A percentile compares a stretch with the other conserved stretches of the same genome.
These are phyloP conservation scores for Tolypocladium cylindrosporum DNA, from an alignment of 2,329 filamentous ascomycete species.

Conservation along the genomic window DNA sequence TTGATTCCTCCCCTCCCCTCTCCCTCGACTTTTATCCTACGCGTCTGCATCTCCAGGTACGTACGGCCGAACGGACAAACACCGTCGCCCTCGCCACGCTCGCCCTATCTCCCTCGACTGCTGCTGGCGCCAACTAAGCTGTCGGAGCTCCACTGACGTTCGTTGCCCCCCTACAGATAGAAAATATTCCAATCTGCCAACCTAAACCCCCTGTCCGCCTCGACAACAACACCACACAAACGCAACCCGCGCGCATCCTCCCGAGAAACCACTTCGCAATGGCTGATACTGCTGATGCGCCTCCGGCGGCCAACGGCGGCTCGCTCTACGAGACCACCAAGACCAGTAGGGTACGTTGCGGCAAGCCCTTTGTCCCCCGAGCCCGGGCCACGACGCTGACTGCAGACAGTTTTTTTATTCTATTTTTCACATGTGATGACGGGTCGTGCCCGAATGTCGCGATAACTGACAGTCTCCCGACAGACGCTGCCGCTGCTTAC, in stretches of 20 bases:
- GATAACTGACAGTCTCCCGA: slow-evolving; percentile 19
- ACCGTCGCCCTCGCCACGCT: background rate
- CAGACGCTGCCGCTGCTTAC: slow-evolving; percentile 40
- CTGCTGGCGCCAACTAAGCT: background rate
- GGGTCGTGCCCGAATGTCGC: background rate
- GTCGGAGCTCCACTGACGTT: background rate
- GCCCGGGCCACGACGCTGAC: slow-evolving; percentile 7
- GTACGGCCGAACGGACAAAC: background rate
- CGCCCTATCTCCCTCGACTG: background rate
- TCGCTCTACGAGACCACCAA: slow-evolving; percentile 36
- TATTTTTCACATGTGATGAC: slow-evolving; percentile 3
- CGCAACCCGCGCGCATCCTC: background rate
- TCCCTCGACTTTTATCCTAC: background rate
- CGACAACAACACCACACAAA: background rate
- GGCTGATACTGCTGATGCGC: slow-evolving; percentile 20
- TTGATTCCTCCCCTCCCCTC: background rate
- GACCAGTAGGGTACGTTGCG: slow-evolving; percentile 40
- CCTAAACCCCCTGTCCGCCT: slow-evolving; percentile 1
- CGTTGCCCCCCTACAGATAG: slow-evolving; percentile 4
- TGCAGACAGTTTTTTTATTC: slow-evolving; percentile 6
- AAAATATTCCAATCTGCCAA: slow-evolving; percentile 4
- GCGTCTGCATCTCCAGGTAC: background rate
- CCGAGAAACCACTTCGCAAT: slow-evolving; percentile 5
- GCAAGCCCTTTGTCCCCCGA: background rate
- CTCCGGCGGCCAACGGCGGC: slow-evolving; percentile 32